A percentile compares a stretch with the other conserved stretches of the same genome.
phyloP scores from a whole-genome alignment of 2,329 filamentous ascomycete genomes.

The Alternaria postmessia region DNA sequence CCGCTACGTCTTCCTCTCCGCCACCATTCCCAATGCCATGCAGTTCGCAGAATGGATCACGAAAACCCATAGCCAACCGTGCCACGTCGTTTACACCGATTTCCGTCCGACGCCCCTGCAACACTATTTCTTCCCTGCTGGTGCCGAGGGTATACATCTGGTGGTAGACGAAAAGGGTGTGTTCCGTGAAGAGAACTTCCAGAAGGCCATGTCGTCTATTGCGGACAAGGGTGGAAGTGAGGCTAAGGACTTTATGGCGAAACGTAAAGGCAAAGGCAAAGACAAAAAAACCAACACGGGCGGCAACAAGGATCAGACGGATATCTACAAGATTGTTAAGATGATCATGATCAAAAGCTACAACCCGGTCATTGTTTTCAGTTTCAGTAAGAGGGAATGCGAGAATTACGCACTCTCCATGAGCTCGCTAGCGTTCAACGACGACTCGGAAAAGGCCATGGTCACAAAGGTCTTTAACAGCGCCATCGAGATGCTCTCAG shows the following conservation, averaged over 20 bases:
- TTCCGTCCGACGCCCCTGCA: slow-evolving; percentile 96
- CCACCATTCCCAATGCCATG: slow-evolving; percentile 98
- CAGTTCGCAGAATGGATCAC: slow-evolving; percentile 99
- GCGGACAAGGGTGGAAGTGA: slow-evolving; percentile 88
- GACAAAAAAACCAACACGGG: slow-evolving; percentile 93
- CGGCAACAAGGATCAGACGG: slow-evolving; percentile 69
- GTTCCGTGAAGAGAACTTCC: slow-evolving; percentile 97
- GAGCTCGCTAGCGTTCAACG: slow-evolving; percentile 89
- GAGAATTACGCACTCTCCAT: slow-evolving; percentile 89
- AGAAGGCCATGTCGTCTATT: slow-evolving; percentile 91
- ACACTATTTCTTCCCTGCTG: slow-evolving; percentile 96
- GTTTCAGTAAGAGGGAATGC: slow-evolving; percentile 97
- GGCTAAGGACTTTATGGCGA: slow-evolving; percentile 78
- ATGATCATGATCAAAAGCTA: slow-evolving; percentile 99
- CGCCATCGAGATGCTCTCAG: slow-evolving; percentile 89
- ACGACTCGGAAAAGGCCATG: slow-evolving; percentile 93
- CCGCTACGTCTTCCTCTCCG: slow-evolving; percentile 96
- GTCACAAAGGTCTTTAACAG: slow-evolving; percentile 93
- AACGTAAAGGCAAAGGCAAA: slow-evolving; percentile 85
- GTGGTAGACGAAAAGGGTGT: slow-evolving; percentile 96
- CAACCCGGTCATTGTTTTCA: slow-evolving; percentile 99
- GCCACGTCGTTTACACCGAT: slow-evolving; percentile 98
- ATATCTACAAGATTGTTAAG: slow-evolving; percentile 97
- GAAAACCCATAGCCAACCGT: slow-evolving; percentile 96
- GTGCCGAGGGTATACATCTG: slow-evolving; percentile 90